Evolutionary conservation across 1,284 basidiomycete species (phyloP).

Genomic region (Anthracocystis walkeri): DNA sequence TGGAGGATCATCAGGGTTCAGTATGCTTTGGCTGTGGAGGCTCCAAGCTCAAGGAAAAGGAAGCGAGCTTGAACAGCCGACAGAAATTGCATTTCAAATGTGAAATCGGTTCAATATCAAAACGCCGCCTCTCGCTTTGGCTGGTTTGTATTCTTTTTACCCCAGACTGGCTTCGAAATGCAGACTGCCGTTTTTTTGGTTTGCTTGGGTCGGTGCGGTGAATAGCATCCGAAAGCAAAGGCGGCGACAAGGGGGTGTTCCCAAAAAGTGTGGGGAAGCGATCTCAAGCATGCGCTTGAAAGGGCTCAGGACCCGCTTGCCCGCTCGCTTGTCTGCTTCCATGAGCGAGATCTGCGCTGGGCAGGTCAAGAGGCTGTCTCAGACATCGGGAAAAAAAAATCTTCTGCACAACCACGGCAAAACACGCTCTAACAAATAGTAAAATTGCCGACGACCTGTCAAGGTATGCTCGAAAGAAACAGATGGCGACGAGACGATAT

Average conservation of each 20-base stretch:
- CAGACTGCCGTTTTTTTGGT: not conserved
- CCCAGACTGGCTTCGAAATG: slow-evolving; percentile 11
- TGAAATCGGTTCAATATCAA: slow-evolving; percentile 19
- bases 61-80: slow-evolving; percentile 35
- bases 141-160: not conserved
- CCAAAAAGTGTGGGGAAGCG: slow-evolving; percentile 11
- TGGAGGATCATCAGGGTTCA: slow-evolving; percentile 6
- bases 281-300: not conserved
- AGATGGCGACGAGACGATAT: not conserved
- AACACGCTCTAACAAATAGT: not conserved
- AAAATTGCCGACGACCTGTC: not conserved
- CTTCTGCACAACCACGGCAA: not conserved
- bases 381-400: not conserved
- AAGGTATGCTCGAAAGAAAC: not conserved
- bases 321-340: not conserved
- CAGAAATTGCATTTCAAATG: not conserved
- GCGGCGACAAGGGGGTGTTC: too few relatives aligned
- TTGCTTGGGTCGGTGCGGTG: too few relatives aligned
- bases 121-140: not conserved
- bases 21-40: not conserved
- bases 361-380: not conserved
- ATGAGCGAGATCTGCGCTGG: not conserved
- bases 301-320: not conserved
- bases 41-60: slow-evolving; percentile 13
- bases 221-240: not conserved